These are phyloP conservation scores for Zygosaccharomyces bailii DNA, from an alignment of 805 yeast species.

Conservation along the genomic window DNA sequence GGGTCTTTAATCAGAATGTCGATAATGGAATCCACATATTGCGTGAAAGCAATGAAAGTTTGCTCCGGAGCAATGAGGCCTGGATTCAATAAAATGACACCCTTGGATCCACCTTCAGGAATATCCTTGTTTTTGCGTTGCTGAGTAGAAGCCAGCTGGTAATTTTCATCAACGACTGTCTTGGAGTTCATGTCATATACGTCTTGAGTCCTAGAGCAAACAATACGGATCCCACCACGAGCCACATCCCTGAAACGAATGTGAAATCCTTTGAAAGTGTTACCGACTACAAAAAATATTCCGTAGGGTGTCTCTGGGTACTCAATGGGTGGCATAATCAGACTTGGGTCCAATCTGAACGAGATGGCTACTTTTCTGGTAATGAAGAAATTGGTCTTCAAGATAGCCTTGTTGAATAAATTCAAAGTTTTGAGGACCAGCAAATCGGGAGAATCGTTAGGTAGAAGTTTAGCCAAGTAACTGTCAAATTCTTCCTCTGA, in stretches of 20 bases:
- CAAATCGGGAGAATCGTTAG: conserved; percentile 73
- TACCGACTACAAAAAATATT: conserved; percentile 92
- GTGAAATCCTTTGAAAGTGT: conserved; percentile 96
- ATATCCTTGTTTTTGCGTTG: conserved; percentile 97
- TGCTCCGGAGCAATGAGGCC: conserved; percentile 66
- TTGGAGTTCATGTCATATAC: conserved; percentile 82
- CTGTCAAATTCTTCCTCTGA: conserved; percentile 71
- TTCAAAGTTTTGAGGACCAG: conserved; percentile 78
- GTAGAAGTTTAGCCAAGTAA: conserved; percentile 61
- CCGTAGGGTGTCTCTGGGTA: conserved; percentile 93
- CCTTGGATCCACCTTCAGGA: conserved; percentile 98
- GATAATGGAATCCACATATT: conserved; percentile 86
- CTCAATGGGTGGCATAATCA: conserved; percentile 72
- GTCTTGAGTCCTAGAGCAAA: conserved; percentile 79
- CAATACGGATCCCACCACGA: conserved; percentile 97
- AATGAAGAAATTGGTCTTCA: conserved; percentile 91
- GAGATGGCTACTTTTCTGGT: conserved; percentile 94
- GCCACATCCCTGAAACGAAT: conserved; percentile 96
- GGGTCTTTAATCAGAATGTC: conserved; percentile 82
- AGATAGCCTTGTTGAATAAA: conserved; percentile 77
- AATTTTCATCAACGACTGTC: conserved; percentile 91
- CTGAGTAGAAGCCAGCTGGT: conserved; percentile 92
- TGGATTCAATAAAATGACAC: conserved; percentile 84
- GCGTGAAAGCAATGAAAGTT: conserved; percentile 82
- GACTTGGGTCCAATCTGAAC: conserved; percentile 82